Percentiles rank a stretch among this genome's conserved stretches.
Conservation (phyloP, 1,284 basidiomycete genomes). For the Sanghuangporus sanghuang region DNA sequence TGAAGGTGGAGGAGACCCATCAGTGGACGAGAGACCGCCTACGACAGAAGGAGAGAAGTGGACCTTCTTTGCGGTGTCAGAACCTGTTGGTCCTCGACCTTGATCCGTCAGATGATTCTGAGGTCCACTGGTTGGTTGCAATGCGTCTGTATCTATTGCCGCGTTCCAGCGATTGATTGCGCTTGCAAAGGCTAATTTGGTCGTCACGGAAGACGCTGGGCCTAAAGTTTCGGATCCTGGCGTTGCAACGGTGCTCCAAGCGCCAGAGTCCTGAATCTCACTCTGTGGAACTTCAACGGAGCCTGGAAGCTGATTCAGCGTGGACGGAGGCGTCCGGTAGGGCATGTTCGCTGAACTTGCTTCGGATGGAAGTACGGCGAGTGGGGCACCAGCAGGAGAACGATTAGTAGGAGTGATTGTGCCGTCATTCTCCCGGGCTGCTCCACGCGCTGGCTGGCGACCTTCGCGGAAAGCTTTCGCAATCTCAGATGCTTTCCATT, state of each 20-base stretch:
- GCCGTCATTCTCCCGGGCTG: constrained; percentile 25
- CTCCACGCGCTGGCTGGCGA: constrained; percentile 62
- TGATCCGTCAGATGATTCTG: not conserved
- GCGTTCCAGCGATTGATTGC: constrained; percentile 9
- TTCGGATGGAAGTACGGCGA: constrained; percentile 1
- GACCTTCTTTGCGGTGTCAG: constrained; percentile 32
- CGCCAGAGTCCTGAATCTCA: constrained; percentile 37
- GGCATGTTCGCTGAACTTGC: not conserved
- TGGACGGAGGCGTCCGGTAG: constrained; percentile 1
- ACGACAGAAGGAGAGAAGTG: constrained; percentile 43
- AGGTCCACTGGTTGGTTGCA: not conserved
- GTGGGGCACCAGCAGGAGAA: not conserved
- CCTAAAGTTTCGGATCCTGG: constrained; percentile 36
- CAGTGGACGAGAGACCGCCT: constrained; percentile 28
- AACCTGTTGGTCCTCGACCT: not conserved
- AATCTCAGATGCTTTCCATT: constrained; percentile 92
- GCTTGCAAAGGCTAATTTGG: constrained; percentile 5
- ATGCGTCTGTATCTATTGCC: not conserved
- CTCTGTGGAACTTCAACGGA: not conserved
- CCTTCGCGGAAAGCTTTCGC: constrained; percentile 87
- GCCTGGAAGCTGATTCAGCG: not conserved
- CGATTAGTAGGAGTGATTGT: not conserved
- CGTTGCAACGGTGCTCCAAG: constrained; percentile 62
- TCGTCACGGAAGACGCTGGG: constrained; percentile 14
- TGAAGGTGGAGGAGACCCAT: constrained; percentile 28